A percentile compares a stretch with the other conserved stretches of the same genome.
These are phyloP conservation scores for Drechslerella stenobrocha DNA, from an alignment of 2,329 filamentous ascomycete genomes.

Conservation along the genomic window DNA sequence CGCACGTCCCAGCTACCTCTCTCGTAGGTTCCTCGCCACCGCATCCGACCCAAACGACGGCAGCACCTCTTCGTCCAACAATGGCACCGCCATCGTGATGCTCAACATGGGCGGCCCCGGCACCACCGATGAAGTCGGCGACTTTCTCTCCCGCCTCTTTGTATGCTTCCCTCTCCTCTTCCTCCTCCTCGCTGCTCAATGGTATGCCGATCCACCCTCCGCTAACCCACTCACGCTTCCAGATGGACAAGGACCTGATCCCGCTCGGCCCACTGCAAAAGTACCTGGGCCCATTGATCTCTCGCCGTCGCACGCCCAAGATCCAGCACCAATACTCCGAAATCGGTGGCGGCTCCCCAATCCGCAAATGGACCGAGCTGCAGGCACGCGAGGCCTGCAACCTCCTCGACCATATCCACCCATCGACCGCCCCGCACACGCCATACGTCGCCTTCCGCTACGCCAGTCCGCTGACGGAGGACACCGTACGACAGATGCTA, in stretches of 20 bases:
- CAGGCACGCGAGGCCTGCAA: slow-evolving; percentile 97
- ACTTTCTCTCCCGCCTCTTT: slow-evolving; percentile 88
- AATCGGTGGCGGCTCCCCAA: slow-evolving; percentile 96
- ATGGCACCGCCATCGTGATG: slow-evolving; percentile 87
- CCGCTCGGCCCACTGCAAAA: slow-evolving; percentile 89
- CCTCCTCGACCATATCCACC: slow-evolving; percentile 84
- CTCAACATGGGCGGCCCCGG: slow-evolving; percentile 98
- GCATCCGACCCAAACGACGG: slow-evolving; percentile 5
- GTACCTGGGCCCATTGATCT: slow-evolving; percentile 87
- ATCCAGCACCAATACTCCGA: slow-evolving; percentile 93
- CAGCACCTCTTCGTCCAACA: background rate
- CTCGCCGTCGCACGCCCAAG: slow-evolving; percentile 85
- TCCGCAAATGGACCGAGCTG: slow-evolving; percentile 96
- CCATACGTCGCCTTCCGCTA: slow-evolving; percentile 98
- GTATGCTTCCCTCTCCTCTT: slow-evolving; percentile 62
- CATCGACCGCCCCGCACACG: slow-evolving; percentile 92
- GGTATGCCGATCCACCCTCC: too few relatives aligned
- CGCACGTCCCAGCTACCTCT: slow-evolving; percentile 4
- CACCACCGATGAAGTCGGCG: slow-evolving; percentile 81
- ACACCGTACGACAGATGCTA: slow-evolving; percentile 82
- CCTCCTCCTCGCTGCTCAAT: too few relatives aligned
- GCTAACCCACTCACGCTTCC: background rate
- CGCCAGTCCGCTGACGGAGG: slow-evolving; percentile 86
- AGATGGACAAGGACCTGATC: slow-evolving; percentile 92
- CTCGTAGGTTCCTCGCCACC: slow-evolving; percentile 26